Evolutionary conservation across 768 basidiomycete species (phyloP), one percentile per base, ranked within the genome.

Genomic region (Podaxis pistillaris): DNA sequence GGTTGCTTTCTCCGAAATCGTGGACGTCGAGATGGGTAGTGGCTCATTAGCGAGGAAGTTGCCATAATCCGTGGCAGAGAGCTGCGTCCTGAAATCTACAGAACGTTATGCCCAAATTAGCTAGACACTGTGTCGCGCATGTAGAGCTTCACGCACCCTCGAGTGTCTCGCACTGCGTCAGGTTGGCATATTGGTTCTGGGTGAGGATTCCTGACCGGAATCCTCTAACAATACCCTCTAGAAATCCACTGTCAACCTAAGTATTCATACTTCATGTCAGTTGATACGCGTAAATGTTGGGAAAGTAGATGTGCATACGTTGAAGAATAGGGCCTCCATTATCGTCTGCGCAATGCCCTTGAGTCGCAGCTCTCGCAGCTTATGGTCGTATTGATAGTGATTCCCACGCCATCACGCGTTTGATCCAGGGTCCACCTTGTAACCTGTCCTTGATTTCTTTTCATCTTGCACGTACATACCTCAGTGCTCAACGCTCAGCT

Each of bases 1-100:
- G 2, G 95, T 98, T 30, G 97, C 96, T 77, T 90, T 95, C 77
- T 96, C 96, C n/a, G 93, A 86, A 71, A 98, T 98, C 54, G 93
- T 95, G 8, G 94, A 89, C 7, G 96, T 97, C 60, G 93, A 91
- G 60, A 98, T 84, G 12, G 95, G 96, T 26, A 94, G 83, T 2
- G 96, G 89, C 73, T 99, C 97, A 70, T 98, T 98, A 30, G 96
- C 89, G 51, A 99, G 89, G 76, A 99, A 99, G 78, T 93, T 96
- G 71, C 96, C 95, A 73, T 99, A 99, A 78, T 99, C 97, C 4
- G 96, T 98, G 12, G 96, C 87, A 15, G 94, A 91, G 36, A 99
- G 82, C 72, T 99, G 97, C 51, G 97, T 95, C 65, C 93, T 84
- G 75, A 99, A 88, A 77, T 99, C 97, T 98, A 69, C 2, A 3